Conservation (phyloP, 2,329 filamentous ascomycete species). For the Sporothrix phasma region DNA sequence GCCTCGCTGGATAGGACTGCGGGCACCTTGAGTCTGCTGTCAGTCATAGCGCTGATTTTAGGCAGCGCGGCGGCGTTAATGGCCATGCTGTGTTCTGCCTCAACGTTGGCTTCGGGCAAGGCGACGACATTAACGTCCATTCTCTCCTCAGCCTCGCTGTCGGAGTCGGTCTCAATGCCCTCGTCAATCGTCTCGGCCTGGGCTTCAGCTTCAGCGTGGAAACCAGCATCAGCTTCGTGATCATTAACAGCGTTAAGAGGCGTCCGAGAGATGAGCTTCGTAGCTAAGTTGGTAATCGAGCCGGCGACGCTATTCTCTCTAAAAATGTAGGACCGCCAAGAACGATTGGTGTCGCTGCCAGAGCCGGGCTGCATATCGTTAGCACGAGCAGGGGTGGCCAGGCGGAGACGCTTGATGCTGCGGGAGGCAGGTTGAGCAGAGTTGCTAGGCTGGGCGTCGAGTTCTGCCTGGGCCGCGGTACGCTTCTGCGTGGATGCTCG, state of each 20-base stretch:
- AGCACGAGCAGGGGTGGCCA: background rate
- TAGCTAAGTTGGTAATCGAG: slow-evolving; percentile 14
- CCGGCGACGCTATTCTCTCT: slow-evolving; percentile 15
- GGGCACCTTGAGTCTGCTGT: background rate
- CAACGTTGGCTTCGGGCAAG: background rate
- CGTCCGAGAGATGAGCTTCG: slow-evolving; percentile 12
- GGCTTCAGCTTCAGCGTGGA: slow-evolving; percentile 12
- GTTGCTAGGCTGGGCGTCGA: background rate
- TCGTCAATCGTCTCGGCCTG: background rate
- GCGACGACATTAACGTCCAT: background rate
- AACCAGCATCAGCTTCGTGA: background rate
- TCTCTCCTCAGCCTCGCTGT: background rate
- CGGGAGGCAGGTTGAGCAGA: background rate
- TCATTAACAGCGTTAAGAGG: background rate
- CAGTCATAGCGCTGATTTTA: background rate
- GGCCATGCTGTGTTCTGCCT: background rate
- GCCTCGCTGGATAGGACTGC: slow-evolving; percentile 7
- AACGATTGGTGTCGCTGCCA: background rate
- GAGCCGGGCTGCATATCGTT: background rate
- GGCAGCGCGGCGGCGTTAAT: background rate
- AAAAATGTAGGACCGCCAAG: slow-evolving; percentile 15
- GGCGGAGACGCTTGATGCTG: background rate
- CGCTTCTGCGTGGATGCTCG: slow-evolving; percentile 6
- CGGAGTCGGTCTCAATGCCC: background rate
- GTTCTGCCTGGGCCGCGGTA: background rate